A percentile compares a stretch with the other conserved stretches of the same genome.
These are phyloP conservation scores for Xerocomus potaroensis DNA, from an alignment of 768 basidiomycete species.

Conservation along the genomic window DNA sequence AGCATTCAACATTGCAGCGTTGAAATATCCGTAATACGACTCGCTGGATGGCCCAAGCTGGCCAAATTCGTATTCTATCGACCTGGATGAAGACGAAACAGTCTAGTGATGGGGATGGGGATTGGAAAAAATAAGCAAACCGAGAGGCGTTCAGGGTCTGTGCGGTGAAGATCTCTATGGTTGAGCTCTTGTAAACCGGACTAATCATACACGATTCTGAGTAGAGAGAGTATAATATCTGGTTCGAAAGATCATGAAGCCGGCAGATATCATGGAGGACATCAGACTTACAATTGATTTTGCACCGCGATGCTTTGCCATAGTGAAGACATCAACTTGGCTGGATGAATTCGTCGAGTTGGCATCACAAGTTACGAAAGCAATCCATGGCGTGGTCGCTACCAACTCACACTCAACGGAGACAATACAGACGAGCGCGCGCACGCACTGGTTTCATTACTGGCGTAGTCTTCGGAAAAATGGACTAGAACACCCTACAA, in stretches of 20 bases:
- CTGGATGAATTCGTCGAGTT: slow-evolving; percentile 65
- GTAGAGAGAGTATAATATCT: slow-evolving; percentile 76
- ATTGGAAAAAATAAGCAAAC: slow-evolving; percentile 32
- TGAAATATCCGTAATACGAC: slow-evolving; percentile 50
- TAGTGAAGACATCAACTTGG: slow-evolving; percentile 73
- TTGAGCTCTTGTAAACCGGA: slow-evolving; percentile 60
- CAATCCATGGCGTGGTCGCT: slow-evolving; percentile 88
- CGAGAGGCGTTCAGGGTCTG: slow-evolving; percentile 55
- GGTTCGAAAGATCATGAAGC: slow-evolving; percentile 2
- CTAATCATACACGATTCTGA: slow-evolving; percentile 76
- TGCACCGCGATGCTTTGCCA: slow-evolving; percentile 75
- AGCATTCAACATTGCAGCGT: slow-evolving; percentile 60
- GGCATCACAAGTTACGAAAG: slow-evolving; percentile 76
- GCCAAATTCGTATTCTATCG: slow-evolving; percentile 56
- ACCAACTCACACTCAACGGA: slow-evolving; percentile 16
- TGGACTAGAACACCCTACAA: slow-evolving; percentile 76
- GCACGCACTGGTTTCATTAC: slow-evolving; percentile 45
- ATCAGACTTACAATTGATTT: slow-evolving; percentile 60
- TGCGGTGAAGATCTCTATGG: slow-evolving; percentile 76
- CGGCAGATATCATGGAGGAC: neutral
- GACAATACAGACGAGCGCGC: slow-evolving; percentile 28
- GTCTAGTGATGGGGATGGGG: neutral
- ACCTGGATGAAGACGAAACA: slow-evolving; percentile 28
- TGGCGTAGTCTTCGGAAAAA: slow-evolving; percentile 63
- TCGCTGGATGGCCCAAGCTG: slow-evolving; percentile 53